phyloP scores from a whole-genome alignment of 768 basidiomycete genomes.

The Leccinum boreale region DNA sequence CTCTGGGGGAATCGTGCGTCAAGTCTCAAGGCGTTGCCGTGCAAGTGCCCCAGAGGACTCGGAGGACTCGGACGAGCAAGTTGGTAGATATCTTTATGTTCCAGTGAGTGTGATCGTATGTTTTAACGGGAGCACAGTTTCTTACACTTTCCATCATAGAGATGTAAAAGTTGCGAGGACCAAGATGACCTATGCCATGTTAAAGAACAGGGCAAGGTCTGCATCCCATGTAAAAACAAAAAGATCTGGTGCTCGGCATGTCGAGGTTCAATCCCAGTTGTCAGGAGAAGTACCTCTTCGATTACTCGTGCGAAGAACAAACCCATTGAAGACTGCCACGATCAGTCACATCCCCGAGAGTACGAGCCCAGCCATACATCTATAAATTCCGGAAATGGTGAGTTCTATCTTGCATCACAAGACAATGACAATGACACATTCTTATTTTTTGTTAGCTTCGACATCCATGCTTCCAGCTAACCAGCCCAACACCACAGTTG shows the following conservation, averaged over 20 bases:
- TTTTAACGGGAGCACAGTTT: not conserved
- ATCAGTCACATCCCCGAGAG: too few relatives aligned
- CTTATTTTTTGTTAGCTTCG: too few relatives aligned
- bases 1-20: too few relatives aligned
- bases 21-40: too few relatives aligned
- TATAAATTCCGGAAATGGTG: too few relatives aligned
- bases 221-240: not conserved
- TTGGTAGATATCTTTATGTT: not conserved
- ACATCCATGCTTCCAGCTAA: too few relatives aligned
- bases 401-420: not conserved
- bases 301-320: too few relatives aligned
- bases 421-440: not conserved
- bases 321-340: too few relatives aligned
- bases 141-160: not conserved
- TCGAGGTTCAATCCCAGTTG: too few relatives aligned
- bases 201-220: not conserved
- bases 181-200: not conserved
- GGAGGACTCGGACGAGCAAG: not conserved
- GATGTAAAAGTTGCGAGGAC: not conserved
- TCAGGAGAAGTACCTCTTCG: too few relatives aligned
- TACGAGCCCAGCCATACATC: too few relatives aligned
- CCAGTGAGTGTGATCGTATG: not conserved
- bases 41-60: not conserved
- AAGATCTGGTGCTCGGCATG: slow-evolving; percentile 2
- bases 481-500: too few relatives aligned